Percentiles rank a stretch among this genome's conserved stretches.
Conservation (phyloP, 768 basidiomycete genomes). For the Tylopilus rubrobrunneus region DNA sequence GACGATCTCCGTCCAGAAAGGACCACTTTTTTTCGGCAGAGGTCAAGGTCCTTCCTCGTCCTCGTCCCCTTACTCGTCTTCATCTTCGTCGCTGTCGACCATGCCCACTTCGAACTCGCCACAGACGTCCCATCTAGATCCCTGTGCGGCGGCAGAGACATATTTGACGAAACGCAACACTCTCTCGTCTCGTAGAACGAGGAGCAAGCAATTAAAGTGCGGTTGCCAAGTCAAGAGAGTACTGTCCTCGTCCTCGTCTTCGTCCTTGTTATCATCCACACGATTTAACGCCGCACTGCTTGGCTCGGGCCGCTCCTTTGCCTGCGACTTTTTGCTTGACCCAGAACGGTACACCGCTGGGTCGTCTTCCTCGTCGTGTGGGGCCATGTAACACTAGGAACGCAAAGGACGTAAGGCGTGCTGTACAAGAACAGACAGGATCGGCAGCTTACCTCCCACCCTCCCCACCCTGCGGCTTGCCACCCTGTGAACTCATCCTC, state of each 20-base stretch:
- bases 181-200: constrained; percentile 88
- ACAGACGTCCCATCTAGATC: constrained; percentile 91
- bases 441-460: constrained; percentile 73
- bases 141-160: constrained; percentile 81
- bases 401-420: background rate
- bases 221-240: constrained; percentile 86
- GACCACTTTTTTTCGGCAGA: background rate
- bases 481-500: constrained; percentile 44
- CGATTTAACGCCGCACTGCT: constrained; percentile 7
- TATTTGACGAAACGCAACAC: constrained; percentile 97
- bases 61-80: constrained; percentile 30
- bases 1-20: background rate
- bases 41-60: constrained; percentile 13
- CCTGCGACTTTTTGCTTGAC: constrained; percentile 36
- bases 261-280: constrained; percentile 7
- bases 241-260: constrained; percentile 52
- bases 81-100: constrained; percentile 60
- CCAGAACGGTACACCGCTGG: constrained; percentile 86
- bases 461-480: constrained; percentile 80
- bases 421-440: background rate
- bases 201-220: constrained; percentile 82
- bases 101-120: constrained; percentile 91
- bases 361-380: constrained; percentile 92
- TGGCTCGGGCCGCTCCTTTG: constrained; percentile 13
- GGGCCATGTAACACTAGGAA: constrained; percentile 85